A percentile compares a stretch with the other conserved stretches of the same genome.
Evolutionary conservation across 1,139 yeast genomes (phyloP).

Genomic region (Eremothecium cymbalariae): DNA sequence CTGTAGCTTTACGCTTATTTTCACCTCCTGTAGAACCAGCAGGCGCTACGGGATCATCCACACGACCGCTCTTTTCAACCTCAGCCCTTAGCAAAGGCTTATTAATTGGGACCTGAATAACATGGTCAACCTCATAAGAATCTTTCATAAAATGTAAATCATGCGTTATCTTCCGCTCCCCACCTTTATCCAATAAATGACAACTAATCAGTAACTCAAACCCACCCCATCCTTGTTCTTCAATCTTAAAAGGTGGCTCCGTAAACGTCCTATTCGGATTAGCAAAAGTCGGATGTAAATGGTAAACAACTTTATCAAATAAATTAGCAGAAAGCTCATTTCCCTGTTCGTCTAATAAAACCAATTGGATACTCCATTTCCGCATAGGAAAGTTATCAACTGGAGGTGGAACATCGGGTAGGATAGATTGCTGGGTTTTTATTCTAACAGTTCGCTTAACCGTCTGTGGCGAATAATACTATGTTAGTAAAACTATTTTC

Average conservation of each 20-base stretch:
- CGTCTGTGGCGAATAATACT: constrained; percentile 28
- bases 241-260: constrained; percentile 79
- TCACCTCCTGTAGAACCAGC: constrained; percentile 18
- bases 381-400: constrained; percentile 94
- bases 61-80: constrained; percentile 73
- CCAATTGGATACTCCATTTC: constrained; percentile 77
- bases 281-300: constrained; percentile 88
- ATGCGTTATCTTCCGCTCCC: constrained; percentile 78
- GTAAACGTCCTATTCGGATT: constrained; percentile 79
- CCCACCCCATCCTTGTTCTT: constrained; percentile 98
- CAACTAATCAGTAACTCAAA: constrained; percentile 79
- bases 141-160: constrained; percentile 81
- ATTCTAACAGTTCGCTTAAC: constrained; percentile 84
- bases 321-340: constrained; percentile 79
- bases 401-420: constrained; percentile 79
- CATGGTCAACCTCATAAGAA: constrained; percentile 70
- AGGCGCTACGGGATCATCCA: constrained; percentile 30
- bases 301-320: constrained; percentile 87
- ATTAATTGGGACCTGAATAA: constrained; percentile 63
- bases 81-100: constrained; percentile 67
- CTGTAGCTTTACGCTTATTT: constrained; percentile 34
- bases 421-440: constrained; percentile 76
- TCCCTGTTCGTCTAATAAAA: constrained; percentile 71
- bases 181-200: constrained; percentile 75
- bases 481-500: constrained; percentile 8